Evolutionary conservation across 768 basidiomycete genomes (phyloP).

Genomic region (Trametes gibbosa): DNA sequence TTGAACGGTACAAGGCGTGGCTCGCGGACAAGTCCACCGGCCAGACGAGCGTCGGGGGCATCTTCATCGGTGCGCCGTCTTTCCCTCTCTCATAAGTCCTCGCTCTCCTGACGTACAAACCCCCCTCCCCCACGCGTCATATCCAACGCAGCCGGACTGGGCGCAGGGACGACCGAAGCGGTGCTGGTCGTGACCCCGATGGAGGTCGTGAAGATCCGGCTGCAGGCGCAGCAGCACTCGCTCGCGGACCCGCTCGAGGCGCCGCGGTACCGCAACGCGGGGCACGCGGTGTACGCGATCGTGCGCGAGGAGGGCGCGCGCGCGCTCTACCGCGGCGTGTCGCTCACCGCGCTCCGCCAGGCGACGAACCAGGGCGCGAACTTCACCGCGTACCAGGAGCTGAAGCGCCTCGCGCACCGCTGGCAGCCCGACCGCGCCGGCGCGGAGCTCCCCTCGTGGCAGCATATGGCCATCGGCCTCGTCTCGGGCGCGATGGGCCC

Average conservation of each 20-base stretch:
- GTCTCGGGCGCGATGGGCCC: slow-evolving; percentile 98
- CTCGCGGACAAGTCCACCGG: slow-evolving; percentile 76
- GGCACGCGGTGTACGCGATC: slow-evolving; percentile 94
- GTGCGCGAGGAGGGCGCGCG: slow-evolving; percentile 85
- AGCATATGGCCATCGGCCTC: slow-evolving; percentile 93
- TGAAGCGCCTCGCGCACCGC: slow-evolving; percentile 79
- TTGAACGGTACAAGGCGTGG: slow-evolving; percentile 90
- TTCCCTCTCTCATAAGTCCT: neutral
- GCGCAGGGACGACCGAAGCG: slow-evolving; percentile 94
- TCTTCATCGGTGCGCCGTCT: slow-evolving; percentile 74
- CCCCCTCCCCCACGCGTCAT: neutral
- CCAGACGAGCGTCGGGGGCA: slow-evolving; percentile 70
- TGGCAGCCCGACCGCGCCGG: slow-evolving; percentile 77
- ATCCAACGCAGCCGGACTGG: slow-evolving; percentile 84
- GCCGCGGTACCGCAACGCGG: slow-evolving; percentile 94
- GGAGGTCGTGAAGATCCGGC: slow-evolving; percentile 98
- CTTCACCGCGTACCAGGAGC: slow-evolving; percentile 96
- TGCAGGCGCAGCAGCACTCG: slow-evolving; percentile 97
- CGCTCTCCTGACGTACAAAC: neutral
- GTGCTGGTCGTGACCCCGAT: slow-evolving; percentile 95
- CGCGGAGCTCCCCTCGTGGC: slow-evolving; percentile 91
- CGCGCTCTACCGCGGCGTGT: slow-evolving; percentile 90
- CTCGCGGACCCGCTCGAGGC: slow-evolving; percentile 92
- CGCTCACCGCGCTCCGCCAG: slow-evolving; percentile 90
- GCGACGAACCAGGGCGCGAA: slow-evolving; percentile 99